Evolutionary conservation across 768 basidiomycete genomes (phyloP).

Genomic region (Termitomyces sp.): DNA sequence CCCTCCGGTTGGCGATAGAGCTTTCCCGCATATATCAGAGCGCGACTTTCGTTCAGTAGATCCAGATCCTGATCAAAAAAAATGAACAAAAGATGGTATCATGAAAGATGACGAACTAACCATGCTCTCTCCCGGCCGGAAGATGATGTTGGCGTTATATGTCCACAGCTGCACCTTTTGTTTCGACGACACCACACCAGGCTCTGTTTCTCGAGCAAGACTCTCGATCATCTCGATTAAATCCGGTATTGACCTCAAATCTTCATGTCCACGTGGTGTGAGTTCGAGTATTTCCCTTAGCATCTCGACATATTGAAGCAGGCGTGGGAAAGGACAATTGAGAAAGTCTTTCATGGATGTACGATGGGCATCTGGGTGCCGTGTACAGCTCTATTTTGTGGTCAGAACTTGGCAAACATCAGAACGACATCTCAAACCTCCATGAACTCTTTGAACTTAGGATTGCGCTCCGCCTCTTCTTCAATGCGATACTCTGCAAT

Average conservation of each 20-base stretch:
- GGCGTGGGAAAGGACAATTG: constrained; percentile 82
- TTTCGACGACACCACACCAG: constrained; percentile 79
- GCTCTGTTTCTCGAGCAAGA: constrained; percentile 82
- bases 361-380: constrained; percentile 73
- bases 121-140: constrained; percentile 71
- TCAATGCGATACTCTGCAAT: constrained; percentile 86
- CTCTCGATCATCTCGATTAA: constrained; percentile 87
- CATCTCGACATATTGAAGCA: constrained; percentile 82
- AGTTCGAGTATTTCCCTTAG: constrained; percentile 78
- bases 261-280: constrained; percentile 69
- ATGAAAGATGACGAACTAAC: constrained; percentile 22
- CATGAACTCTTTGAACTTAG: constrained; percentile 70
- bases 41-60: constrained; percentile 75
- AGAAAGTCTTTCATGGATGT: constrained; percentile 91
- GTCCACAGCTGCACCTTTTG: constrained; percentile 88
- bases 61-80: constrained; percentile 65
- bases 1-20: constrained; percentile 79
- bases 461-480: constrained; percentile 79
- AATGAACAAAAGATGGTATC: neutral
- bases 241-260: constrained; percentile 73
- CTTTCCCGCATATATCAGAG: constrained; percentile 78
- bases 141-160: constrained; percentile 70
- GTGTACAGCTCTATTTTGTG: constrained; percentile 30
- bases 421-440: constrained; percentile 43
- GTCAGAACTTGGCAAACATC: neutral